Conservation (phyloP, 2,329 filamentous ascomycete genomes). For the Aspergillus hiratsukae region DNA sequence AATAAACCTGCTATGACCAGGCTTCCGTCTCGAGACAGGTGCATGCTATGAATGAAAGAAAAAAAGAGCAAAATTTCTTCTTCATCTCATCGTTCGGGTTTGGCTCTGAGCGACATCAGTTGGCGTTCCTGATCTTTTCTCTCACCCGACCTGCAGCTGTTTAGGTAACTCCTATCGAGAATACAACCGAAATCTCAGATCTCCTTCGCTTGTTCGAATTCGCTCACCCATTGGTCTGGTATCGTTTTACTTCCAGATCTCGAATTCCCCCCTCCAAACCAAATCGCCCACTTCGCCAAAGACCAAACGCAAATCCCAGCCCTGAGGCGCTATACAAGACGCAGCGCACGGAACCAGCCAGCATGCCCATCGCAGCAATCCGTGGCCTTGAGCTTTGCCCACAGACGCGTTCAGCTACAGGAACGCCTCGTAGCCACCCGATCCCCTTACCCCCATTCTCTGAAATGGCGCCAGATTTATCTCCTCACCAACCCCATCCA, state of each 20-base stretch:
- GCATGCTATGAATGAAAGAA: conserved; percentile 17
- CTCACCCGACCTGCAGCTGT: neutral
- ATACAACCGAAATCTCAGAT: neutral
- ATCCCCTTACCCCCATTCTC: neutral
- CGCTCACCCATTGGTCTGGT: neutral
- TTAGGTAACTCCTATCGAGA: neutral
- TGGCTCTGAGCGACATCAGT: neutral
- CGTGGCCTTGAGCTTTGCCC: neutral
- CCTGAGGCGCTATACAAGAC: neutral
- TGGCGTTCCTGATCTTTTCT: conserved; percentile 18
- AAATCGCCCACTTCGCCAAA: neutral
- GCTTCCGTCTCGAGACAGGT: conserved; percentile 11
- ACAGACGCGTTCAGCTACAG: neutral
- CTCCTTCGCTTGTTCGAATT: neutral
- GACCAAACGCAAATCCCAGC: neutral
- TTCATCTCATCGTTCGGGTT: neutral
- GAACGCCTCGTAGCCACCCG: neutral
- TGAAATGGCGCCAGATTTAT: conserved; percentile 68
- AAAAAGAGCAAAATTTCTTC: conserved; percentile 3
- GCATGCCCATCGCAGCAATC: neutral
- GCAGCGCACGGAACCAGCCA: neutral
- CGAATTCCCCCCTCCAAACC: neutral
- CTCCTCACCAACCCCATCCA: conserved; percentile 61
- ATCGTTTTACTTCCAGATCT: neutral
- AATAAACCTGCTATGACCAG: conserved; percentile 16